Evolutionary conservation across 2,329 filamentous ascomycete species (phyloP).

Genomic region (Cadophora gregata): DNA sequence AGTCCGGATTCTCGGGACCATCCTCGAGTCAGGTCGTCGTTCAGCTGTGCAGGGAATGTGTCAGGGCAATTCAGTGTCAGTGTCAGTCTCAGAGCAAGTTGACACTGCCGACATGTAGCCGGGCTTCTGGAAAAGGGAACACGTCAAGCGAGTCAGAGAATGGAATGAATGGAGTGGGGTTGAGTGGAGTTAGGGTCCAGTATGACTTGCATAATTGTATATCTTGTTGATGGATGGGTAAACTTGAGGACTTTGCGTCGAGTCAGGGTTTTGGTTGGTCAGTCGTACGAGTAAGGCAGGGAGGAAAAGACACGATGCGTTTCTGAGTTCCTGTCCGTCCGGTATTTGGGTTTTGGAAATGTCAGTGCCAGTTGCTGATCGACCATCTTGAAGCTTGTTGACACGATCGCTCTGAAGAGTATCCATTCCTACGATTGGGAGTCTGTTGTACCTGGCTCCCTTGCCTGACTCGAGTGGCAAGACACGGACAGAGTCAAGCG

Average conservation of each 20-base stretch:
- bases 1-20: not conserved
- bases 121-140: not conserved
- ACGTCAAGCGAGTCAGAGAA: not conserved
- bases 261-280: slow-evolving; percentile 9
- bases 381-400: not conserved
- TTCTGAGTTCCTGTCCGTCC: not conserved
- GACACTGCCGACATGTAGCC: not conserved
- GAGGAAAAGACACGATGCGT: not conserved
- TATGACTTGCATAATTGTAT: slow-evolving; percentile 14
- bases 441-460: too few relatives aligned
- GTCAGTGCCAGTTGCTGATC: not conserved
- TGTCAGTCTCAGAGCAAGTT: not conserved
- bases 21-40: not conserved
- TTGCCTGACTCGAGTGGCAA: too few relatives aligned
- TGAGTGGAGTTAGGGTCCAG: not conserved
- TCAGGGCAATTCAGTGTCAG: not conserved
- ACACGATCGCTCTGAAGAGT: not conserved
- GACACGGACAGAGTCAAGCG: too few relatives aligned
- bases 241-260: not conserved
- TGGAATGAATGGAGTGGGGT: too few relatives aligned
- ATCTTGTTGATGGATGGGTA: not conserved
- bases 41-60: not conserved
- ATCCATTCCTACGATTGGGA: not conserved
- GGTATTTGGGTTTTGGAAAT: not conserved
- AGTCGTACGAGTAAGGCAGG: not conserved